Evolutionary conservation across 1,139 yeast genomes (phyloP), one percentile per base, ranked within the genome.

Genomic region (Geotrichum reessii): DNA sequence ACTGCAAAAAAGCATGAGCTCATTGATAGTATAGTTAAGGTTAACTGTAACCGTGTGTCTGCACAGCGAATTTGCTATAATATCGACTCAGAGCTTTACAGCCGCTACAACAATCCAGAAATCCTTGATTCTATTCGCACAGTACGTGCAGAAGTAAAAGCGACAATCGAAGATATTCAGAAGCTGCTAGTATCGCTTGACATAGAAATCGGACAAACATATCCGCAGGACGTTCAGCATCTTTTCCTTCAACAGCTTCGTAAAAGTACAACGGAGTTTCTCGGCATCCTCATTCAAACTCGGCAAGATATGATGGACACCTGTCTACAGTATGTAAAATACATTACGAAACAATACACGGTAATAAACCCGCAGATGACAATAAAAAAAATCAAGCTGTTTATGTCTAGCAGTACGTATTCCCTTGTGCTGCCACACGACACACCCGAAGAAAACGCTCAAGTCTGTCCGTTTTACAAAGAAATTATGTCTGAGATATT

Each of bases 401-500:
- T 57, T 42, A 14, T 57, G 19, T 37, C 33, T 11, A 47, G 40
- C 25, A 50, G 44, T 11, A 37, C 21, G 1, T 40, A 44, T 14
- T 22, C 37, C 3, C 25, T 57, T 12, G 46, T 22, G 17, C 40
- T 57, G 47, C 51, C 51, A 19, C 25, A 47, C 17, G 42, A 27
- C 21, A 33, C 51, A 1, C 46, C 33, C 8, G 55, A 46, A 19
- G 52, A 50, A 12, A 46, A 44, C 22, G 19, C 14, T 6, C 3
- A 47, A 11, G 44, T 8, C 9, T 11, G n/a, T 17, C 48, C 37
- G 14, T 22, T 33, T 24, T 28, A 14, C 17, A 17, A 47, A 31
- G 51, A 48, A 47, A 50, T 57, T 17, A 19, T 53, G 9, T 48
- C 37, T n/a, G 56, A 57, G 31, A 57, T 57, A 22, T 31, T 57